Percentiles rank a stretch among this genome's conserved stretches.
These are phyloP conservation scores for Cytospora schulzeri DNA, from an alignment of 2,329 filamentous ascomycete genomes.

Conservation along the genomic window DNA sequence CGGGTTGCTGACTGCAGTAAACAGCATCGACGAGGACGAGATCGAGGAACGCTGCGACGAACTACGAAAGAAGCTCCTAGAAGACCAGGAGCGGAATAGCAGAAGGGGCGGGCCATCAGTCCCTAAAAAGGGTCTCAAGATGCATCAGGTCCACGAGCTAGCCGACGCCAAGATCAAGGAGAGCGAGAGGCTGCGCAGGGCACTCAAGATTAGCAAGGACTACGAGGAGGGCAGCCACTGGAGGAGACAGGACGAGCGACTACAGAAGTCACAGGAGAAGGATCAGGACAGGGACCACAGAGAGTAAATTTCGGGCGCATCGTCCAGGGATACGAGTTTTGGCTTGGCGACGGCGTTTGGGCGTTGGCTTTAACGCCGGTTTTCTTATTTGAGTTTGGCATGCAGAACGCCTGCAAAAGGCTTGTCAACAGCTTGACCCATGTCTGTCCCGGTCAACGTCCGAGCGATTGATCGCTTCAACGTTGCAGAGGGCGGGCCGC, in stretches of 20 bases:
- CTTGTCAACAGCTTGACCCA: neutral
- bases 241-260: slow-evolving; percentile 77
- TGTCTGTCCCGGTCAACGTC: neutral
- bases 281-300: slow-evolving; percentile 35
- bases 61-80: slow-evolving; percentile 64
- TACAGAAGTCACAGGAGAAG: slow-evolving; percentile 48
- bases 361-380: neutral
- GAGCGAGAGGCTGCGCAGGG: slow-evolving; percentile 83
- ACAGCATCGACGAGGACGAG: slow-evolving; percentile 80
- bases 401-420: neutral
- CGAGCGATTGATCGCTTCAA: neutral
- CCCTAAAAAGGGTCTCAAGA: slow-evolving; percentile 68
- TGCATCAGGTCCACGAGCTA: slow-evolving; percentile 93
- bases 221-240: slow-evolving; percentile 87
- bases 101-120: slow-evolving; percentile 36
- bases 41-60: slow-evolving; percentile 77
- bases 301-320: neutral
- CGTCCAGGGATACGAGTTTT: neutral
- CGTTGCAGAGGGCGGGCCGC: neutral
- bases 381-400: neutral
- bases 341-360: slow-evolving; percentile 9
- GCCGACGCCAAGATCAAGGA: slow-evolving; percentile 96
- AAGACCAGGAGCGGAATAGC: slow-evolving; percentile 52
- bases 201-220: slow-evolving; percentile 82
- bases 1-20: slow-evolving; percentile 24